A percentile compares a stretch with the other conserved stretches of the same genome.
Evolutionary conservation across 2,329 filamentous ascomycete genomes (phyloP).

Genomic region (Scytalidium lignicola): DNA sequence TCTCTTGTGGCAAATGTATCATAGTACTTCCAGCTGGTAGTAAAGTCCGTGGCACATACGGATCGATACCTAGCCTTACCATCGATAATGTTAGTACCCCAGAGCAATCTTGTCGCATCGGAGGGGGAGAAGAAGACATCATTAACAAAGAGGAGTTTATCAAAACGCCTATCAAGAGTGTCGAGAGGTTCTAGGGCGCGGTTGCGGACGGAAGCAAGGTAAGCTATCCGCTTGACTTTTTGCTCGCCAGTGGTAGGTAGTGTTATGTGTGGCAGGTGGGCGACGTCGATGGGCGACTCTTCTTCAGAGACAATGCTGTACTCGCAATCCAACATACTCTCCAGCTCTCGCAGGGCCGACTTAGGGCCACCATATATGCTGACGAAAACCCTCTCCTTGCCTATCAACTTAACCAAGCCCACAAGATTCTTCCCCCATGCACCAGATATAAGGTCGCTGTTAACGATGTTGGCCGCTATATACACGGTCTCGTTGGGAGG

Average conservation of each 20-base stretch:
- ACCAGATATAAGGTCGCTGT: conserved; percentile 58
- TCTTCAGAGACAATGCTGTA: conserved; percentile 54
- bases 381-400: conserved; percentile 62
- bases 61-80: conserved; percentile 57
- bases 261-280: conserved; percentile 51
- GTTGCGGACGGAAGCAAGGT: conserved; percentile 68
- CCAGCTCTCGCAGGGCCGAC: conserved; percentile 48
- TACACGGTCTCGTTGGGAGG: conserved; percentile 59
- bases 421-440: conserved; percentile 59
- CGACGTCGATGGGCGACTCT: conserved; percentile 45
- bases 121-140: conserved; percentile 52
- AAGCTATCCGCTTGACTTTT: conserved; percentile 68
- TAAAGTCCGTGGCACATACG: conserved; percentile 67
- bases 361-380: conserved; percentile 64
- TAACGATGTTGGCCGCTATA: conserved; percentile 67
- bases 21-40: conserved; percentile 63
- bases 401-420: conserved; percentile 59
- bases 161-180: conserved; percentile 38
- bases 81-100: conserved; percentile 50
- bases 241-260: conserved; percentile 53
- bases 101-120: conserved; percentile 54
- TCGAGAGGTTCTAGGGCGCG: conserved; percentile 61
- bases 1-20: conserved; percentile 71
- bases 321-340: conserved; percentile 39
- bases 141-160: conserved; percentile 60